Conservation (phyloP, 495 filamentous ascomycete species). For the Penicillium nucicola region DNA sequence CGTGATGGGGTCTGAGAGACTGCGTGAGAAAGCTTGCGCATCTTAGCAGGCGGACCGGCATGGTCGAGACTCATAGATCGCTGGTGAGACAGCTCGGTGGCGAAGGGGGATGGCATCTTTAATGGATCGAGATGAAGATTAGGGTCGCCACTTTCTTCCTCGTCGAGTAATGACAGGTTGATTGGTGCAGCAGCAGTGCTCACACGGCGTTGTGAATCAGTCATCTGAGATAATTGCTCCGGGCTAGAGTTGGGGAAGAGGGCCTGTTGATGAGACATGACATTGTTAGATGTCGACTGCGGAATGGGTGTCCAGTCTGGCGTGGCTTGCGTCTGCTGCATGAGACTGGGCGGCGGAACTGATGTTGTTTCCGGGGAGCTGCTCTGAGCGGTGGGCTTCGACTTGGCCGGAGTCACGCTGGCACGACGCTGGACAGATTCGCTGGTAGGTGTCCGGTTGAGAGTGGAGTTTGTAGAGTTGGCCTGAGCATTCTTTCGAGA, state of each 20-base stretch:
- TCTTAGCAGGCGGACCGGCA: constrained; percentile 37
- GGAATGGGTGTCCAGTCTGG: constrained; percentile 42
- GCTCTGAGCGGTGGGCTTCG: constrained; percentile 40
- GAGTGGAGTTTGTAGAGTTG: constrained; percentile 26
- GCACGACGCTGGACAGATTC: constrained; percentile 40
- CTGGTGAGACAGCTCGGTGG: constrained; percentile 27
- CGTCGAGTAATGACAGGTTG: constrained; percentile 71
- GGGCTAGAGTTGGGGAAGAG: constrained; percentile 55
- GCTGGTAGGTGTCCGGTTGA: constrained; percentile 46
- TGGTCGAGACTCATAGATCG: constrained; percentile 20
- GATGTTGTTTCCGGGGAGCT: constrained; percentile 39
- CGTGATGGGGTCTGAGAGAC: constrained; percentile 31
- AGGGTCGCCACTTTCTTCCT: constrained; percentile 48
- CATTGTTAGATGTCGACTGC: constrained; percentile 21
- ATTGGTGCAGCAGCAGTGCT: constrained; percentile 53
- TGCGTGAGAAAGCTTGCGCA: constrained; percentile 41
- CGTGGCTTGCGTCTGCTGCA: constrained; percentile 31
- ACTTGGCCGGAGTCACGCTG: constrained; percentile 52
- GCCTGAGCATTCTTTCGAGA: constrained; percentile 54
- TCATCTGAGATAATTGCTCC: constrained; percentile 41
- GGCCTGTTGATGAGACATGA: constrained; percentile 34
- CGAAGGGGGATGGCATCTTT: constrained; percentile 22
- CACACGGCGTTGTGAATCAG: constrained; percentile 29
- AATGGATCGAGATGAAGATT: constrained; percentile 20
- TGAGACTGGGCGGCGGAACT: constrained; percentile 33